A percentile compares a stretch with the other conserved stretches of the same genome.
phyloP scores from a whole-genome alignment of 768 basidiomycete genomes.

The Cantharellus anzutake region DNA sequence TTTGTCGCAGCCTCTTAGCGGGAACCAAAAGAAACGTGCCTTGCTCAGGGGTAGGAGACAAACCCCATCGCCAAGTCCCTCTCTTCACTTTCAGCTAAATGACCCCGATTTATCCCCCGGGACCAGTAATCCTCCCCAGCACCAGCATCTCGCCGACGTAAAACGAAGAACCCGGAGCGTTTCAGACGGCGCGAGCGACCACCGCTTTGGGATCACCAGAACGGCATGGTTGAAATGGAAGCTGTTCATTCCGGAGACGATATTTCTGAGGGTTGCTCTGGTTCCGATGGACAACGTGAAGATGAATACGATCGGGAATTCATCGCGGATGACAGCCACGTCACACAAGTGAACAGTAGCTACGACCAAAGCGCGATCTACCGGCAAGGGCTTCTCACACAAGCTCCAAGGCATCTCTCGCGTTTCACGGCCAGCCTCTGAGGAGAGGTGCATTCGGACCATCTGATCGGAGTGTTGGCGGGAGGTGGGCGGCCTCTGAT shows the following conservation, averaged over 20 bases:
- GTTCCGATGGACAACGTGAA: slow-evolving; percentile 29
- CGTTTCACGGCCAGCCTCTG: slow-evolving; percentile 33
- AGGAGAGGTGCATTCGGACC: slow-evolving; percentile 16
- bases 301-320: slow-evolving; percentile 52
- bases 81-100: too few species aligned
- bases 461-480: slow-evolving; percentile 19
- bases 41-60: too few species aligned
- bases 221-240: slow-evolving; percentile 39
- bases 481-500: neutral
- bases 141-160: too few species aligned
- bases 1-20: too few species aligned
- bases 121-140: too few species aligned
- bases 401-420: slow-evolving; percentile 32
- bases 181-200: too few species aligned
- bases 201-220: neutral
- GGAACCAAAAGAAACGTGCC: too few species aligned
- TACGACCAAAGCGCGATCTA: slow-evolving; percentile 61
- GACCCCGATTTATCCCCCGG: too few species aligned
- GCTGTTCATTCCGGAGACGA: slow-evolving; percentile 73
- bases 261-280: slow-evolving; percentile 40
- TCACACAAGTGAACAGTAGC: slow-evolving; percentile 48
- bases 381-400: slow-evolving; percentile 53
- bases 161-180: too few species aligned
- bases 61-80: too few species aligned
- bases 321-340: slow-evolving; percentile 29